Evolutionary conservation across 257 asterid genomes (phyloP), one percentile per base, ranked within the genome.

Genomic region (Fraxinus excelsior): DNA sequence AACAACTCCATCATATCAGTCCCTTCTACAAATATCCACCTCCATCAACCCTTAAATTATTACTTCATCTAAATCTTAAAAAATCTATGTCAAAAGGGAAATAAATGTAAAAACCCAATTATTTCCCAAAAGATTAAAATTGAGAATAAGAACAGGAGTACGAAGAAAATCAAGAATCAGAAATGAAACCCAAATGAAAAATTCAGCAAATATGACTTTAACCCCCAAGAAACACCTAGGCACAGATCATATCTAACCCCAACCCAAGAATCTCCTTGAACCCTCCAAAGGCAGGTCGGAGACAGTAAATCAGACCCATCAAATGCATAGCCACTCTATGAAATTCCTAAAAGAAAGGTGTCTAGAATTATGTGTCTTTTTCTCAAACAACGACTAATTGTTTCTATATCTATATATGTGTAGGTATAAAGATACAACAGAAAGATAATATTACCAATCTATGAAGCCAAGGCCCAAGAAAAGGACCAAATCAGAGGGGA

Each of bases 391-490:
- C 72, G 77, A 31, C 70, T 72, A 80, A 80, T 76, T 72, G 67
- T 70, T 49, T 72, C 40, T 68, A 65, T 53, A 78, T 68, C 37
- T 31, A 37, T 73, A 26, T 44, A 76, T 65, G 38, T 71, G 73
- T 72, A 60, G 80, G 51, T 35, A 72, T 23, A 74, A 56, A 84
- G 49, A 16, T 29, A 68, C 75, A 21, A 11, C 12, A 44, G 35
- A 46, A 34, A 40, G 68, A 75, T 2, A 31, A 80, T 31, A 80
- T 88, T 94, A 94, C 98, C 98, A 94, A 88, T 94, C 98, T 62
- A 94, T 88, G 95, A 94, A 94, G 53, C 98, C 98, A 78, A 94
- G 97, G 74, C 97, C 98, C 85, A 94, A 82, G 88, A 92, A 94
- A 81, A 94, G 97, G 49, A 91, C 97, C 91, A 92, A 91, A 91